Base-by-base conservation (phyloP, 2,329 filamentous ascomycete genomes). In the Colletotrichum orchidophilum region DNA sequence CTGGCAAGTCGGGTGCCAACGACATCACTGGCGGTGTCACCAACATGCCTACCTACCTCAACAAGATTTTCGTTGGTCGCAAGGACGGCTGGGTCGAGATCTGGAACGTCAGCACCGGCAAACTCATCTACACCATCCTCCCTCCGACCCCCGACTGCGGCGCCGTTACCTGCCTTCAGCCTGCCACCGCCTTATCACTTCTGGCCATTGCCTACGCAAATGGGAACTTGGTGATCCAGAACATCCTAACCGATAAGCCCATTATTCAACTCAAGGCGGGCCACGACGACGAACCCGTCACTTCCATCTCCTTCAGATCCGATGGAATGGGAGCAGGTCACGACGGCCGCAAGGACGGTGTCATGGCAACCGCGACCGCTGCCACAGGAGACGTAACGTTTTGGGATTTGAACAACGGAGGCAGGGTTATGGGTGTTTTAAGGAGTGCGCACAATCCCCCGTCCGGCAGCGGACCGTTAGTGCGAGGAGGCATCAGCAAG, bases 31-130 rank as follows among this genome's bases (percentile, higher is more conserved):
- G 93, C 27, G 91, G 92, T 60, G 88, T 97, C 75, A 93, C 91
- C 79, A 97, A 90, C 77, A 94, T 98, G 92, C 95, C 96, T 1
- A 98, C 96, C 0, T 97, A 95, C 81, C 83, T 99, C 72, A 99
- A 99, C 86, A 99, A 99, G 82, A 89, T 99, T 54, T 94, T 98
- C 74, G 93, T 94, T 3, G 97, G 94, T 11, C 91, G 94, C 76
- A 89, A 89, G 73, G 95, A 99, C 80, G 96, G 96, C 7, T 93
- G 91, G 80, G 92, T 98, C 9, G 96, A 99, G 78, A 97, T 99
- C 61, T 99, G 96, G 96, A 99, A 99, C 78, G 86, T 99, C 72
- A 97, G 93, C 79, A 97, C 94, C 3, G 95, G 90, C 58, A 97
- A 97, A 80, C 87, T 98, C 64, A 90, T 99, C 31, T 97, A 98